Conservation (phyloP, 805 yeast genomes). For the Metschnikowia reukaufii region DNA sequence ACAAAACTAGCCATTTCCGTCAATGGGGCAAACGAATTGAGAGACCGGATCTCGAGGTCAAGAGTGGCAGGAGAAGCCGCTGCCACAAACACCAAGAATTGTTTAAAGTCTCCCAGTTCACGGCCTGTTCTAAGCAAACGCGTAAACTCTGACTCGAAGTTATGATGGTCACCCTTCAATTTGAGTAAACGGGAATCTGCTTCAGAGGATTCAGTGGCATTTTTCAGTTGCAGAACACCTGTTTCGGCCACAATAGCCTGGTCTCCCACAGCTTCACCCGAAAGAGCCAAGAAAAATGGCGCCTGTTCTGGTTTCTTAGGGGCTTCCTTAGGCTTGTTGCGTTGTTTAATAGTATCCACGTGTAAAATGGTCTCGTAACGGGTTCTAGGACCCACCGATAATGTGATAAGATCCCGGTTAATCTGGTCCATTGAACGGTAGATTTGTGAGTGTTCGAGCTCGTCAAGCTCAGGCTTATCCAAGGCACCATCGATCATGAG, state of each 20-base stretch:
- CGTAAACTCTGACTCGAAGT: constrained; percentile 77
- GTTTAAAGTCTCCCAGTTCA: constrained; percentile 38
- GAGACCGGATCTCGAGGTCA: constrained; percentile 84
- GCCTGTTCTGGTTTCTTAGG: constrained; percentile 80
- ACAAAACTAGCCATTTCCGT: constrained; percentile 65
- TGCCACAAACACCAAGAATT: constrained; percentile 56
- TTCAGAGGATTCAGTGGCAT: constrained; percentile 12
- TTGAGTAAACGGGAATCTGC: constrained; percentile 35
- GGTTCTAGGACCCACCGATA: constrained; percentile 73
- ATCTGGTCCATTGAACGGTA: constrained; percentile 65
- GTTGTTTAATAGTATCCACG: constrained; percentile 76
- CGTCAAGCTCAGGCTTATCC: constrained; percentile 33
- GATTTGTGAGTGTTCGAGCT: constrained; percentile 34
- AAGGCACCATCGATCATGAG: constrained; percentile 78
- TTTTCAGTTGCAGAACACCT: constrained; percentile 9
- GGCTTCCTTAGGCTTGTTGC: constrained; percentile 89
- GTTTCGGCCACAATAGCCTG: constrained; percentile 55
- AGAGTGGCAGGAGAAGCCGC: constrained; percentile 70
- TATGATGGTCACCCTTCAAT: constrained; percentile 35
- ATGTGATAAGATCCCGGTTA: constrained; percentile 60
- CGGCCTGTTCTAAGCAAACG: constrained; percentile 56
- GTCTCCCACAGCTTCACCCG: constrained; percentile 71
- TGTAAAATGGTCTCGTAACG: constrained; percentile 78
- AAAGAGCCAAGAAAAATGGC: constrained; percentile 73
- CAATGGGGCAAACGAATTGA: constrained; percentile 65